Evolutionary conservation across 495 filamentous ascomycete species (phyloP).

Genomic region (Penicillium manginii): DNA sequence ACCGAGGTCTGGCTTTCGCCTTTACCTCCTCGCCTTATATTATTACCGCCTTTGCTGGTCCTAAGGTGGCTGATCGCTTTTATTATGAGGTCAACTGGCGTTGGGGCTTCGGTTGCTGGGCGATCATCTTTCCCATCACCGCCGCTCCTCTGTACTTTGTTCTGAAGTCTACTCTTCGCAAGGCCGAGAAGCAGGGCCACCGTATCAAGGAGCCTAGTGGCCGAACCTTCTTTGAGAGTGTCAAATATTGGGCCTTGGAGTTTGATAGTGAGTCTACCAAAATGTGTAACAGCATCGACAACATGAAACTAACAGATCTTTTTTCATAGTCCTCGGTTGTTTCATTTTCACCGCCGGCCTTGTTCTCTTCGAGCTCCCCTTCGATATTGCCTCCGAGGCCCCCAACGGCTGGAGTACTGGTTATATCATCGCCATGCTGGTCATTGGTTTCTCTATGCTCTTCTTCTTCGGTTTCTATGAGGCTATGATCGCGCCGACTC

Average conservation of each 20-base stretch:
- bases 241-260: constrained; percentile 23
- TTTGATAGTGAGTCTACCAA: constrained; percentile 25
- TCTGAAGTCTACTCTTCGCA: constrained; percentile 51
- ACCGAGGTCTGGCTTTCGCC: constrained; percentile 60
- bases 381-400: constrained; percentile 51
- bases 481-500: constrained; percentile 48
- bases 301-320: not conserved
- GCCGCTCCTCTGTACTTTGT: constrained; percentile 49
- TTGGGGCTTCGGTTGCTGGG: constrained; percentile 64
- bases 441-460: constrained; percentile 55
- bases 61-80: constrained; percentile 49
- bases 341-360: constrained; percentile 59
- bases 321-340: constrained; percentile 44
- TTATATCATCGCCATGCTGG: constrained; percentile 55
- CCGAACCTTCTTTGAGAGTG: constrained; percentile 20
- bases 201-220: constrained; percentile 34
- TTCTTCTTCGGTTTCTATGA: constrained; percentile 61
- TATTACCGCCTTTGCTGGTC: constrained; percentile 57
- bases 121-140: constrained; percentile 59
- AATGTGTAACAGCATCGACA: constrained; percentile 15
- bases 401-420: constrained; percentile 44
- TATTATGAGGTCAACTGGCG: constrained; percentile 52
- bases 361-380: constrained; percentile 59
- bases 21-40: constrained; percentile 64
- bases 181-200: constrained; percentile 48